A percentile compares a stretch with the other conserved stretches of the same genome.
Conservation (phyloP, 257 asterid species). For the Plantago major region DNA sequence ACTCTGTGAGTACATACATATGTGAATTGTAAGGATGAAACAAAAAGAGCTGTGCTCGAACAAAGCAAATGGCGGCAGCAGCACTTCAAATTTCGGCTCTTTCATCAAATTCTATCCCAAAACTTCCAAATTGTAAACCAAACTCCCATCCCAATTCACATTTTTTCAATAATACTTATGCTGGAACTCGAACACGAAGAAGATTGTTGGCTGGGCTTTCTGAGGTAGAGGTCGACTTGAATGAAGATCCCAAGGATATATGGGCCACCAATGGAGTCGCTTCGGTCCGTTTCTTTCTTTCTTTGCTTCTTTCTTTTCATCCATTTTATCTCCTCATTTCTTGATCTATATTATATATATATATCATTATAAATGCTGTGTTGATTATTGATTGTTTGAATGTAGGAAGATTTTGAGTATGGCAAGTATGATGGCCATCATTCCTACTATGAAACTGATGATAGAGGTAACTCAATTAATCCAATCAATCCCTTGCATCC, state of each 20-base stretch:
- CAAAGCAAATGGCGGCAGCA: conserved; percentile 51
- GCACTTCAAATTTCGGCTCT: conserved; percentile 34
- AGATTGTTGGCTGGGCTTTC: conserved; percentile 67
- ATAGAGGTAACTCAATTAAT: conserved; percentile 27
- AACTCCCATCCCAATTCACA: conserved; percentile 19
- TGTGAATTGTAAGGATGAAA: too few relatives aligned
- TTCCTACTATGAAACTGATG: conserved; percentile 66
- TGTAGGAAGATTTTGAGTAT: conserved; percentile 63
- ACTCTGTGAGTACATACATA: too few relatives aligned
- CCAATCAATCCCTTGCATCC: neutral
- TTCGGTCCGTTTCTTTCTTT: conserved; percentile 24
- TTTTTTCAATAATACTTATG: conserved; percentile 1
- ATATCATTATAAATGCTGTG: neutral
- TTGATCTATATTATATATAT: neutral
- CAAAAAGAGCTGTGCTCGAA: neutral
- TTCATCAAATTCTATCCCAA: conserved; percentile 36
- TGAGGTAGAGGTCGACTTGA: conserved; percentile 70
- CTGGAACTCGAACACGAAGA: conserved; percentile 19
- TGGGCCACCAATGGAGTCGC: conserved; percentile 81
- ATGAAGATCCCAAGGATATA: conserved; percentile 73
- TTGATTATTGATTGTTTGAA: neutral
- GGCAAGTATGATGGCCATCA: conserved; percentile 80
- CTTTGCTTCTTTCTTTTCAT: neutral
- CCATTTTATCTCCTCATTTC: neutral
- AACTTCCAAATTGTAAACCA: conserved; percentile 16